phyloP scores from a whole-genome alignment of 768 basidiomycete genomes.

The Lactifluus hygrophoroides region DNA sequence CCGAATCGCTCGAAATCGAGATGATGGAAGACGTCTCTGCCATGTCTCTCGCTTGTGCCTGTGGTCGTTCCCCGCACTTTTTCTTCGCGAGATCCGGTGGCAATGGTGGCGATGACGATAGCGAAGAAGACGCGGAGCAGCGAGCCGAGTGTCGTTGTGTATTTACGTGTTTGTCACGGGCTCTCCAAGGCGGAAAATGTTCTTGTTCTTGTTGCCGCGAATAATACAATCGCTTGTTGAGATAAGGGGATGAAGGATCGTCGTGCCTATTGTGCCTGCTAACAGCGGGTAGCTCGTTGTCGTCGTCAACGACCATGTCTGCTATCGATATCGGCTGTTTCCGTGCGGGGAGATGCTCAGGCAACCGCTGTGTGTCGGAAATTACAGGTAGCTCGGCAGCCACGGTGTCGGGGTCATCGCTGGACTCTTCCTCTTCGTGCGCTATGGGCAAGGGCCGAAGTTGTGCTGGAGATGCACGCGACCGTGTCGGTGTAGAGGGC shows the following conservation, averaged over 20 bases:
- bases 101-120: no score
- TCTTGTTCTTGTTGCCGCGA: background rate
- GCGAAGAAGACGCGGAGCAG: no score
- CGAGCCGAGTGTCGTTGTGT: background rate
- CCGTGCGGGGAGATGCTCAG: background rate
- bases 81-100: no score
- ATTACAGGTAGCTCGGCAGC: slow-evolving; percentile 6
- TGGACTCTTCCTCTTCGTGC: slow-evolving; percentile 1
- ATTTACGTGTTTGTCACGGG: background rate
- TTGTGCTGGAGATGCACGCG: background rate
- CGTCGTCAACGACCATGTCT: background rate
- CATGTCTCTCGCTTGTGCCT: no score
- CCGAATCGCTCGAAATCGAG: slow-evolving; percentile 34
- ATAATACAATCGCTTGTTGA: no score
- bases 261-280: no score
- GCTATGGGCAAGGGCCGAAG: background rate
- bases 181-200: background rate
- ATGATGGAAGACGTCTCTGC: slow-evolving; percentile 25
- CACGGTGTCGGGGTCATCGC: slow-evolving; percentile 1
- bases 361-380: background rate
- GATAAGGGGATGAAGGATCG: background rate
- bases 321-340: background rate
- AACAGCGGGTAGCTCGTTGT: background rate
- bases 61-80: no score
- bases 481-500: background rate